A percentile compares a stretch with the other conserved stretches of the same genome.
Conservation (phyloP, 495 filamentous ascomycete genomes). For the Barbatosphaeria neglecta region DNA sequence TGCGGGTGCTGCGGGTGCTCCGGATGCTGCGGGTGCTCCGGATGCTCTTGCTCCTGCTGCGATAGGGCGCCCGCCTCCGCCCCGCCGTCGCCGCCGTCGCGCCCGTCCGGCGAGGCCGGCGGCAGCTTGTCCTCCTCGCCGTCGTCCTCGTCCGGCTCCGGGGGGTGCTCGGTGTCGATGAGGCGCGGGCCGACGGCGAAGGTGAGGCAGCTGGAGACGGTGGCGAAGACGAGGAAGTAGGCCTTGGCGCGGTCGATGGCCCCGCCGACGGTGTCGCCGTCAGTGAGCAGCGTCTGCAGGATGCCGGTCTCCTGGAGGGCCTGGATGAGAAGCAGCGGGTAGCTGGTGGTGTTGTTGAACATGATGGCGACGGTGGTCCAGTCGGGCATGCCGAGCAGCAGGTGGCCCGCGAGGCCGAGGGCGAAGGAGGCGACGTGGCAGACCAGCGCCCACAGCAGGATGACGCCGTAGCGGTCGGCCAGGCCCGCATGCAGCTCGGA, state of each 20-base stretch:
- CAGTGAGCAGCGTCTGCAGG: constrained; percentile 38
- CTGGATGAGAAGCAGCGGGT: constrained; percentile 57
- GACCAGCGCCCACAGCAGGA: constrained; percentile 29
- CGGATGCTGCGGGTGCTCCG: background rate
- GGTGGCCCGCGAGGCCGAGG: constrained; percentile 25
- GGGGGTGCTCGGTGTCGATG: constrained; percentile 36
- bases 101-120: constrained; percentile 11
- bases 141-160: constrained; percentile 16
- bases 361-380: constrained; percentile 58
- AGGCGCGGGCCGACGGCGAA: constrained; percentile 56
- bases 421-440: constrained; percentile 32
- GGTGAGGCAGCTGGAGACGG: constrained; percentile 26
- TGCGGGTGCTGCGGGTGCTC: too few relatives aligned
- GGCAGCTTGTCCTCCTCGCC: constrained; percentile 10
- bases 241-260: constrained; percentile 55
- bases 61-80: background rate
- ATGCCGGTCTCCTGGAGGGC: constrained; percentile 56
- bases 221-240: constrained; percentile 54
- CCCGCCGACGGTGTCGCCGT: constrained; percentile 32
- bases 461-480: constrained; percentile 40
- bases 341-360: constrained; percentile 68
- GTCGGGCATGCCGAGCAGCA: constrained; percentile 37
- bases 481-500: constrained; percentile 48
- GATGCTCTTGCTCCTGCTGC: background rate
- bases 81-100: constrained; percentile 8